These are phyloP conservation scores for Quercus mongolica DNA, from an alignment of 306 rosid species.

Conservation along the genomic window DNA sequence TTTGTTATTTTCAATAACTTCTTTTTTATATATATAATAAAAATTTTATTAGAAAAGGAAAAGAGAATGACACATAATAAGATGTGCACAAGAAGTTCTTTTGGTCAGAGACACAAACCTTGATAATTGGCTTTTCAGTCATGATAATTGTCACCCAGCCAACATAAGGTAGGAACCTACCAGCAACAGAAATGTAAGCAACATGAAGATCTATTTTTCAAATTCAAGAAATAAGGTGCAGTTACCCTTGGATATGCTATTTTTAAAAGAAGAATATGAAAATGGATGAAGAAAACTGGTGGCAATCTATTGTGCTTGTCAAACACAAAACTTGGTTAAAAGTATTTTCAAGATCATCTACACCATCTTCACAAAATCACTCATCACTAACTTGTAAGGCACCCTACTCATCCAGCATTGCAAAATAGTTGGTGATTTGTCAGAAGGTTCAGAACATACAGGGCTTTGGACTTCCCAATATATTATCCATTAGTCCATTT, in stretches of 20 bases:
- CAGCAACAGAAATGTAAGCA: conserved; percentile 12
- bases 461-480: no score
- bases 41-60: no score
- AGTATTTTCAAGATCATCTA: background rate
- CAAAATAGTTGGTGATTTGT: background rate
- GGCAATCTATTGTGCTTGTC: background rate
- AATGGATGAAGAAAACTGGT: background rate
- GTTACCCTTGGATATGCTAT: background rate
- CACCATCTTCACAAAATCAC: background rate
- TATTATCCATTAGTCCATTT: no score
- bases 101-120: conserved; percentile 45
- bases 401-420: background rate
- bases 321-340: background rate
- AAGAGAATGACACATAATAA: no score
- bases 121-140: conserved; percentile 93
- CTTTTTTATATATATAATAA: no score
- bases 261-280: background rate
- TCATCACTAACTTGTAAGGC: background rate
- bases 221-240: background rate
- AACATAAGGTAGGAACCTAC: conserved; percentile 89
- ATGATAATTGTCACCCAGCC: conserved; percentile 96
- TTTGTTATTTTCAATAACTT: no score
- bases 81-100: background rate
- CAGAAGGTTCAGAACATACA: background rate
- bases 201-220: background rate